Percentiles rank a stretch among this genome's conserved stretches.
phyloP scores from a whole-genome alignment of 805 yeast species.

The Teunomyces kruisii region DNA sequence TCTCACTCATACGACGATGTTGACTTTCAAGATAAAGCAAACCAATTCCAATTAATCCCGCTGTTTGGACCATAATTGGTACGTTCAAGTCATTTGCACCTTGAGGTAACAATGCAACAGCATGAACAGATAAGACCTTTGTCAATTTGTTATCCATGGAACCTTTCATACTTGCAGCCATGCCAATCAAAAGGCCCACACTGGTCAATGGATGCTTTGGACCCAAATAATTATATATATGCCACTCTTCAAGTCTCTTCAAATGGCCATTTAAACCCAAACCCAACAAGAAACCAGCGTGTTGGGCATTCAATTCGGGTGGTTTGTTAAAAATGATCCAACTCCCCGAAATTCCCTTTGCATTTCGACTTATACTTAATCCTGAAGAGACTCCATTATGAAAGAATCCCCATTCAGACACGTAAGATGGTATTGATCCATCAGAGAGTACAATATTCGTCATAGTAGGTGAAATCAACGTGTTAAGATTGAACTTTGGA shows the following conservation, averaged over 20 bases:
- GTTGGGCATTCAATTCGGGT: constrained; percentile 66
- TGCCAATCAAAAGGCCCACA: constrained; percentile 83
- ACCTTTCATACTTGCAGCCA: constrained; percentile 86
- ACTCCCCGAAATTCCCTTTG: constrained; percentile 75
- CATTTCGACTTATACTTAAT: constrained; percentile 64
- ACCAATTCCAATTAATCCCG: constrained; percentile 90
- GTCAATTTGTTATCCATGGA: constrained; percentile 84
- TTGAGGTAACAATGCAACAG: constrained; percentile 83
- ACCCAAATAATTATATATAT: constrained; percentile 86
- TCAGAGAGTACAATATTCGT: constrained; percentile 62
- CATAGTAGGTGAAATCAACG: constrained; percentile 63
- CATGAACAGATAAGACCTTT: constrained; percentile 89
- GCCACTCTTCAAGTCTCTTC: constrained; percentile 88
- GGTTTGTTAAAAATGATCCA: constrained; percentile 93
- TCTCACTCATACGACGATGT: constrained; percentile 83
- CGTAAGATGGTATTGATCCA: constrained; percentile 47
- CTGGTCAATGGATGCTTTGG: constrained; percentile 85
- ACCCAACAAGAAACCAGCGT: constrained; percentile 93
- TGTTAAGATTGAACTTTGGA: constrained; percentile 70
- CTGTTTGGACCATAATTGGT: constrained; percentile 78
- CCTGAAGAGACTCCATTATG: constrained; percentile 93
- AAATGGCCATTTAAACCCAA: constrained; percentile 90
- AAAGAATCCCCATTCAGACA: constrained; percentile 79
- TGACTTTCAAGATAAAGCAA: constrained; percentile 73
- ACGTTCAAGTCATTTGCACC: constrained; percentile 92